Base-by-base conservation (phyloP, 257 asterid genomes). In the Henckelia pumila region DNA sequence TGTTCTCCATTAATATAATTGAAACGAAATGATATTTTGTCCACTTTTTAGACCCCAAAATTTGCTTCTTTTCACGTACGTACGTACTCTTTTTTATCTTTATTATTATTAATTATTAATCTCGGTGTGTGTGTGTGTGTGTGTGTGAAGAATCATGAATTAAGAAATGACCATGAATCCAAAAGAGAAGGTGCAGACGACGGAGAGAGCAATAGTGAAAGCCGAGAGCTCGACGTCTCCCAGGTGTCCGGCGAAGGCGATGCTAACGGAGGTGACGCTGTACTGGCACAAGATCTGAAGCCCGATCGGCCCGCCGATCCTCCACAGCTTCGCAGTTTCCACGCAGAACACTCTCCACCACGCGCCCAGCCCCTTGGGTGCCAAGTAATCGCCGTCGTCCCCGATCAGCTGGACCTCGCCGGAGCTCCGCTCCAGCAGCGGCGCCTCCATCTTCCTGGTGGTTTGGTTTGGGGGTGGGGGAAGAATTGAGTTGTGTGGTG, bases 111-210 rank as follows among this genome's bases (percentile, higher is more conserved):
- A n/a, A n/a, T n/a, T n/a, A n/a, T n/a, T n/a, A n/a, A n/a, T n/a
- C n/a, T n/a, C n/a, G n/a, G n/a, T n/a, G n/a, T n/a, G n/a, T n/a
- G n/a, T n/a, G n/a, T n/a, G n/a, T n/a, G n/a, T n/a, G n/a, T n/a
- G n/a, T n/a, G n/a, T n/a, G n/a, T n/a, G n/a, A n/a, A n/a, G n/a
- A n/a, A n/a, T n/a, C n/a, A n/a, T n/a, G n/a, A n/a, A n/a, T n/a
- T n/a, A n/a, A n/a, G n/a, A n/a, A n/a, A n/a, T n/a, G n/a, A 80
- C 80, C 85, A 80, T 17, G 57, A 80, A 80, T 44, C 86, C 86
- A 23, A 81, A 78, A 25, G 83, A 66, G 78, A 81, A 73, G n/a
- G 83, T 81, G 32, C 78, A 69, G 40, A 81, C 78, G 7, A 83
- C 78, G 14, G 83, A 75, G 59, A 81, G 83, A 73, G 78, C 78